phyloP scores from a whole-genome alignment of 768 basidiomycete species.

The Cytidiella melzeri region DNA sequence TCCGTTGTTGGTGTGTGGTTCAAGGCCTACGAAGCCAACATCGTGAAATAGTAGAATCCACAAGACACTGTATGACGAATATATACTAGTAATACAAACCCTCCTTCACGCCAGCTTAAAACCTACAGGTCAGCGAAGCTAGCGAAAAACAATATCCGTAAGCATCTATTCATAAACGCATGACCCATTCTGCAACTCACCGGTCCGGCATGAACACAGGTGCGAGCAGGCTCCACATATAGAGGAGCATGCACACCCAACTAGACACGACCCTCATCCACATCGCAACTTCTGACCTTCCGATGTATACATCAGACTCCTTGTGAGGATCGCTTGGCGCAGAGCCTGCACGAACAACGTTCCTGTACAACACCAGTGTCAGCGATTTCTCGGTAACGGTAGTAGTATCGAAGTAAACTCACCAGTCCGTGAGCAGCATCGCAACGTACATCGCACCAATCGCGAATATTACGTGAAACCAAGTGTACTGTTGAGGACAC shows the following conservation, averaged over 20 bases:
- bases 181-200: constrained; percentile 36
- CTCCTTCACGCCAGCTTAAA: not conserved
- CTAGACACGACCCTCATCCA: constrained; percentile 98
- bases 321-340: constrained; percentile 47
- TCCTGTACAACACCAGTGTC: constrained; percentile 43
- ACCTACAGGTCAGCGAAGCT: constrained; percentile 24
- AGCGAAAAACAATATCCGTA: not conserved
- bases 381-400: constrained; percentile 1
- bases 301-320: constrained; percentile 72
- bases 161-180: not conserved
- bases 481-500: constrained; percentile 67
- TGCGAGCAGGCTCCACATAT: constrained; percentile 83
- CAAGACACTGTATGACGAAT: not conserved
- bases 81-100: not conserved
- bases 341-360: constrained; percentile 44
- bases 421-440: constrained; percentile 97
- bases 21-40: no score
- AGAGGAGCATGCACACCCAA: constrained; percentile 87
- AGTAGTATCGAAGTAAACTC: constrained; percentile 27
- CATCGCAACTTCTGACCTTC: constrained; percentile 94
- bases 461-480: constrained; percentile 98
- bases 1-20: no score
- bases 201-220: constrained; percentile 89
- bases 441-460: constrained; percentile 98
- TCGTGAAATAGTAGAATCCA: no score